Evolutionary conservation across 2,329 filamentous ascomycete species (phyloP).

Genomic region (Raffaelea arxii): DNA sequence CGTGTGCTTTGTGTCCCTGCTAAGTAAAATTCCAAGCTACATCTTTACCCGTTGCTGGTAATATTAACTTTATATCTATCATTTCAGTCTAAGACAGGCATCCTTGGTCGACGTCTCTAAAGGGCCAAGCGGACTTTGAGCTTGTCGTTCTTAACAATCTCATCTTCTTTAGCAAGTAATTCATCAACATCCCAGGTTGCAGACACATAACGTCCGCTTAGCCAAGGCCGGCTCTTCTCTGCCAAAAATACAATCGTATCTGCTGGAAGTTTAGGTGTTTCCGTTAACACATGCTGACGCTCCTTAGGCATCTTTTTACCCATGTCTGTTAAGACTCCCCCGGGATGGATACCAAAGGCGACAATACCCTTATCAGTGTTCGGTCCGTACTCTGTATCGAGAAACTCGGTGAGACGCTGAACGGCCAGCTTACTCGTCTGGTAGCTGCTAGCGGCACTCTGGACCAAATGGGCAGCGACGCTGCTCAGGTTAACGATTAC

Average conservation of each 20-base stretch:
- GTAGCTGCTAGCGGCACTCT: slow-evolving; percentile 30
- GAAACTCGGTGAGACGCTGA: slow-evolving; percentile 28
- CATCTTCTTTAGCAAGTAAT: slow-evolving; percentile 27
- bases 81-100: too few relatives aligned
- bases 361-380: slow-evolving; percentile 28
- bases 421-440: slow-evolving; percentile 38
- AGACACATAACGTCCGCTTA: slow-evolving; percentile 32
- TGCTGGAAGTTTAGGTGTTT: slow-evolving; percentile 28
- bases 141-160: slow-evolving; percentile 24
- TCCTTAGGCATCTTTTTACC: not conserved
- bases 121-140: slow-evolving; percentile 7
- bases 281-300: slow-evolving; percentile 15
- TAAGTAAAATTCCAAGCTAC: too few relatives aligned
- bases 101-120: too few relatives aligned
- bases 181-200: slow-evolving; percentile 38
- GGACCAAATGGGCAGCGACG: slow-evolving; percentile 28
- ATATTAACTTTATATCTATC: too few relatives aligned
- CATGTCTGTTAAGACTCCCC: slow-evolving; percentile 25
- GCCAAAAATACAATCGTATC: slow-evolving; percentile 35
- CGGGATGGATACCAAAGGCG: slow-evolving; percentile 30
- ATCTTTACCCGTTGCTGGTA: too few relatives aligned
- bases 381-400: slow-evolving; percentile 35
- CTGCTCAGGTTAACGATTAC: slow-evolving; percentile 35
- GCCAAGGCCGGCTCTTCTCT: slow-evolving; percentile 30
- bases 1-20: too few relatives aligned